A percentile compares a stretch with the other conserved stretches of the same genome.
These are phyloP conservation scores for Wickerhamia fluorescens DNA, from an alignment of 805 yeast species.

Conservation along the genomic window DNA sequence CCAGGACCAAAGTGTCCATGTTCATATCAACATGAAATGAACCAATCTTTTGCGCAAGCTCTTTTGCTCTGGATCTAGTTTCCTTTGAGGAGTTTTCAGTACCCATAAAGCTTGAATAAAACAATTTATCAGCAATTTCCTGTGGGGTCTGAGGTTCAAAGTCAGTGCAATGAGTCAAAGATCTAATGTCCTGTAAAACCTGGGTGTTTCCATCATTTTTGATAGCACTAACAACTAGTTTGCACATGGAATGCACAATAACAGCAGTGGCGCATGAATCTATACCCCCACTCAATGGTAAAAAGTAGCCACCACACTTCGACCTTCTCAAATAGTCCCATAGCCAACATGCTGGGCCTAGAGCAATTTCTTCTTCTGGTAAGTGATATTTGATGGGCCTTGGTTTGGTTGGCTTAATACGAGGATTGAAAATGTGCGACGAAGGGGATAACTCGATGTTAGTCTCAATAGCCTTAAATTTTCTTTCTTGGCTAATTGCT, in stretches of 20 bases:
- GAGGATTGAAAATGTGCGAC: slow-evolving; percentile 52
- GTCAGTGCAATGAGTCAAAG: slow-evolving; percentile 48
- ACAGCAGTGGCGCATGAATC: slow-evolving; percentile 97
- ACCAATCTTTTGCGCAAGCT: slow-evolving; percentile 68
- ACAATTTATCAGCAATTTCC: slow-evolving; percentile 68
- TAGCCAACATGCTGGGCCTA: slow-evolving; percentile 99
- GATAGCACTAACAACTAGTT: slow-evolving; percentile 69
- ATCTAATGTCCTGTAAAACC: slow-evolving; percentile 71
- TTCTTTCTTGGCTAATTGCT: slow-evolving; percentile 36
- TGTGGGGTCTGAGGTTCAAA: slow-evolving; percentile 72
- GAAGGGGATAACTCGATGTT: slow-evolving; percentile 62
- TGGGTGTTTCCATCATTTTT: slow-evolving; percentile 43
- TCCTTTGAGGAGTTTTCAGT: slow-evolving; percentile 87
- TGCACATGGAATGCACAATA: slow-evolving; percentile 91
- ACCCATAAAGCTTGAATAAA: slow-evolving; percentile 94
- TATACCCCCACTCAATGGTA: slow-evolving; percentile 95
- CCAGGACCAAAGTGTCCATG: slow-evolving; percentile 76
- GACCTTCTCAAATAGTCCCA: slow-evolving; percentile 97
- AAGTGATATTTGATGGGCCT: slow-evolving; percentile 53
- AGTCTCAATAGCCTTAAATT: slow-evolving; percentile 53
- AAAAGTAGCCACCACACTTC: slow-evolving; percentile 81
- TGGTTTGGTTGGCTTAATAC: slow-evolving; percentile 49
- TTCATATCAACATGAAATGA: slow-evolving; percentile 87
- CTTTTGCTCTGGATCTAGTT: slow-evolving; percentile 76
- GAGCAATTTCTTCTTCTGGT: slow-evolving; percentile 95